These are phyloP conservation scores for Pseudogymnoascus verrucosus DNA, from an alignment of 2,329 filamentous ascomycete species.

Conservation along the genomic window DNA sequence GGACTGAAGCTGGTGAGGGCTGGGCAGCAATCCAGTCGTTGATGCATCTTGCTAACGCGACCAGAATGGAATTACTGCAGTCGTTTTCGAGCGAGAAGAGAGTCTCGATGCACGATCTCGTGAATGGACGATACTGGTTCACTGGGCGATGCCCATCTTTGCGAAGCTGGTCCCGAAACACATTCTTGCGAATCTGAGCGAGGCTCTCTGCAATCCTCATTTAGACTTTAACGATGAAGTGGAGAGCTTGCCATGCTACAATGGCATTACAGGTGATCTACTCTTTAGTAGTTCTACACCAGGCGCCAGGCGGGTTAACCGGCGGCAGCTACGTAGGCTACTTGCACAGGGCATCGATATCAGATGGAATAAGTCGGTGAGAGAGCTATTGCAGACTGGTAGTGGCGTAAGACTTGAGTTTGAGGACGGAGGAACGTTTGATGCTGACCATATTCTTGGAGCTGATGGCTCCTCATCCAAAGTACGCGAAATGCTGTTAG, in stretches of 20 bases:
- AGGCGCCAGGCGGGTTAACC: constrained; percentile 29
- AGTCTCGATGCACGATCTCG: constrained; percentile 26
- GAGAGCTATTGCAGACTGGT: background rate
- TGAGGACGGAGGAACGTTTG: constrained; percentile 19
- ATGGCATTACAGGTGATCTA: constrained; percentile 30
- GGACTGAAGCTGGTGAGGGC: constrained; percentile 28
- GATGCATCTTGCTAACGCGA: constrained; percentile 10
- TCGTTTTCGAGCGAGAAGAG: constrained; percentile 28
- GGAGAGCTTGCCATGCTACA: constrained; percentile 28
- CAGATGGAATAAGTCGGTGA: constrained; percentile 25
- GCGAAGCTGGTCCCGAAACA: constrained; percentile 28
- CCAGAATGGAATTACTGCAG: constrained; percentile 29
- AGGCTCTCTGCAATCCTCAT: constrained; percentile 30
- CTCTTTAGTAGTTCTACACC: constrained; percentile 30
- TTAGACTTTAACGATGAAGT: constrained; percentile 26
- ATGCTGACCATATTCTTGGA: constrained; percentile 27
- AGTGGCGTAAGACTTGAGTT: constrained; percentile 23
- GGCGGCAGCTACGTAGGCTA: constrained; percentile 28
- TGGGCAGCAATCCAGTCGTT: background rate
- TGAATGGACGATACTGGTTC: constrained; percentile 35
- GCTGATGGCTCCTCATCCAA: constrained; percentile 28
- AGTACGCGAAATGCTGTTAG: constrained; percentile 28
- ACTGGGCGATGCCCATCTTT: constrained; percentile 34
- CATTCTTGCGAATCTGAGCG: constrained; percentile 24
- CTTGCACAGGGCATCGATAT: constrained; percentile 29